Evolutionary conservation across 106 monocot species (phyloP).

Genomic region (Ottelia alismoides): DNA sequence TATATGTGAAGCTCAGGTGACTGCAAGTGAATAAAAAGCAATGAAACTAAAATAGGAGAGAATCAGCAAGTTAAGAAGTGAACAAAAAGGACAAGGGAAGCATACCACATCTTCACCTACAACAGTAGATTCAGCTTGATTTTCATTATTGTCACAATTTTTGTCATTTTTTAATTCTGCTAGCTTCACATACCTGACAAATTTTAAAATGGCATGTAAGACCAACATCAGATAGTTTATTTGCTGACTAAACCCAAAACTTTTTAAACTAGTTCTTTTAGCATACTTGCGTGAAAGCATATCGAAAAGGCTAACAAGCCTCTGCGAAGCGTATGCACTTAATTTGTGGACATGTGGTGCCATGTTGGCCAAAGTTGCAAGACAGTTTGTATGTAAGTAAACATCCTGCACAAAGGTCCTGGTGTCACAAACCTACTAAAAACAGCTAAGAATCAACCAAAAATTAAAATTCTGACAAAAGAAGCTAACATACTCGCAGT

Average conservation of each 20-base stretch:
- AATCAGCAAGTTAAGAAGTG: no score
- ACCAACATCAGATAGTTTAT: no score
- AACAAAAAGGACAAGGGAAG: no score
- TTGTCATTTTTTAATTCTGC: slow-evolving; percentile 69
- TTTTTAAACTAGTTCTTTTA: no score
- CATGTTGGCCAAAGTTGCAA: slow-evolving; percentile 95
- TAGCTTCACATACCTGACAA: slow-evolving; percentile 87
- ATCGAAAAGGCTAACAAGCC: slow-evolving; percentile 97
- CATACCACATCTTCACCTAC: slow-evolving; percentile 65
- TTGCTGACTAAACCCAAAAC: no score
- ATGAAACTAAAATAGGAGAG: no score
- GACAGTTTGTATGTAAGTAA: slow-evolving; percentile 96
- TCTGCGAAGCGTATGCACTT: slow-evolving; percentile 92
- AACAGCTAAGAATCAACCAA: no score
- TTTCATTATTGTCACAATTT: slow-evolving; percentile 17
- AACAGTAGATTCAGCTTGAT: slow-evolving; percentile 34
- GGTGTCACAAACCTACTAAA: no score
- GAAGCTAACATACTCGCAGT: slow-evolving; percentile 43
- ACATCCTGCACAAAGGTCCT: slow-evolving; percentile 67
- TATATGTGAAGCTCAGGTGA: slow-evolving; percentile 95
- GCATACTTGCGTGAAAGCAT: slow-evolving; percentile 97
- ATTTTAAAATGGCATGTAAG: no score
- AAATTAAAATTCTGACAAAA: no score
- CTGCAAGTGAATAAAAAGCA: no score
- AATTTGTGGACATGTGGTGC: slow-evolving; percentile 89